These are phyloP conservation scores for Chondrus crispus DNA, from an alignment of 23 red algal species.

Conservation along the genomic window DNA sequence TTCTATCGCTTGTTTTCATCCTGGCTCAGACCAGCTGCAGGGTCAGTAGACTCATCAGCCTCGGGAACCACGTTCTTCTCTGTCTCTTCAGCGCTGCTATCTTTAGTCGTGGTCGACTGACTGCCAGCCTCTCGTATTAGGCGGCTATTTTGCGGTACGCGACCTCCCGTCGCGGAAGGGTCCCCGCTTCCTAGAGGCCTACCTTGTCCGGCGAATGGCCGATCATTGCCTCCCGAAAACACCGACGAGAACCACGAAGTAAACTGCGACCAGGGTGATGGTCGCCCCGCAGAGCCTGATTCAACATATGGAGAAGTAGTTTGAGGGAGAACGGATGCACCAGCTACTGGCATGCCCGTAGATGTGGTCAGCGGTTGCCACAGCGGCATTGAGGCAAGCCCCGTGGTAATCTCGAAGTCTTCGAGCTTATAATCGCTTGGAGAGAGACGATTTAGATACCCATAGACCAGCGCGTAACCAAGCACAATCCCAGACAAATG, in stretches of 20 bases:
- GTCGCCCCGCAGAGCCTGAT: not conserved
- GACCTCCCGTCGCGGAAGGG: not conserved
- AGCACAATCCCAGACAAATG: constrained; percentile 31
- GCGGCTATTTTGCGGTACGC: not conserved
- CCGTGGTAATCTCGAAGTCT: not conserved
- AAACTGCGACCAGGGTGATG: not conserved
- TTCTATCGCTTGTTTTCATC: too few species aligned
- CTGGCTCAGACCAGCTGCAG: too few species aligned
- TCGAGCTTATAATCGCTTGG: constrained; percentile 13
- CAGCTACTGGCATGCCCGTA: not conserved
- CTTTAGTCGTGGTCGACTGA: too few species aligned
- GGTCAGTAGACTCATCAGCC: too few species aligned
- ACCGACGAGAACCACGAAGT: not conserved
- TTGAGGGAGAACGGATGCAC: not conserved
- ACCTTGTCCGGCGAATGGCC: constrained; percentile 6
- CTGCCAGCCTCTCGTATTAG: too few species aligned
- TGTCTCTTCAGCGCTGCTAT: too few species aligned
- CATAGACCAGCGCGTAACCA: constrained; percentile 23
- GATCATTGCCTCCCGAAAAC: too few species aligned
- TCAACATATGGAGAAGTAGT: not conserved
- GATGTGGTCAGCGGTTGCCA: constrained; percentile 24
- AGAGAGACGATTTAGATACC: not conserved
- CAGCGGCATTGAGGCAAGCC: not conserved
- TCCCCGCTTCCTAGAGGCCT: not conserved
- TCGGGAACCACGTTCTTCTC: too few species aligned